Base-by-base conservation (phyloP, 257 asterid genomes). In the Solanum ossicruentum region DNA sequence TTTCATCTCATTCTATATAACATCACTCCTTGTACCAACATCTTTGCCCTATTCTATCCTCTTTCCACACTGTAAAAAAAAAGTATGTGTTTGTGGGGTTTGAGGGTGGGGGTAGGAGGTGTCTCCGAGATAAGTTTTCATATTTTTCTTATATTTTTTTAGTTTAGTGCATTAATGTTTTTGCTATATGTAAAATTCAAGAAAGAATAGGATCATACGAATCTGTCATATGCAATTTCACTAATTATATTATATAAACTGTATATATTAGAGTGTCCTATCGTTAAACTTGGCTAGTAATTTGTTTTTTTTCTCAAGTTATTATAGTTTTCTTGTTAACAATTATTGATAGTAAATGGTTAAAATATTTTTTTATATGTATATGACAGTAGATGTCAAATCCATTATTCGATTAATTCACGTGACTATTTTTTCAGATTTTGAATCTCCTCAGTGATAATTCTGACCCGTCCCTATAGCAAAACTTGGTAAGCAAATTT, bases 1-100 rank as follows among this genome's bases (percentile, higher is more conserved):
- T 81, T 81, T 81, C 84, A 17, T n/a, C 43, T 81, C 58, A 81
- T 81, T 81, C 75, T 81, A 81, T 60, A 81, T 81, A 81, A 81
- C n/a, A 51, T 63, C 71, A n/a, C 84, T 32, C 84, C 1, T 65
- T 57, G 52, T 57, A 60, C 45, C 72, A 80, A 36, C 73, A 81
- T 58, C 75, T 57, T 51, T 57, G 65, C 65, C 43, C 47, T 17
- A 39, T n/a, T n/a, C 51, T 58, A 21, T 32, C 36, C 49, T 26
- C 67, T 45, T 57, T 56, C 56, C 13, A 32, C 21, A 58, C 20
- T n/a, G 6, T 66, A 36, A 26, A 32, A 43, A 26, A 3, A 9
- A 51, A 12, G 20, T 23, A 12, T 21, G 39, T 61, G 67, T 11
- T 4, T n/a, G 32, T 60, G 67, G 67, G 67, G 67, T 63, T 18